These are phyloP conservation scores for Fusarium nisikadoi DNA, from an alignment of 2,329 filamentous ascomycete species.

Conservation along the genomic window DNA sequence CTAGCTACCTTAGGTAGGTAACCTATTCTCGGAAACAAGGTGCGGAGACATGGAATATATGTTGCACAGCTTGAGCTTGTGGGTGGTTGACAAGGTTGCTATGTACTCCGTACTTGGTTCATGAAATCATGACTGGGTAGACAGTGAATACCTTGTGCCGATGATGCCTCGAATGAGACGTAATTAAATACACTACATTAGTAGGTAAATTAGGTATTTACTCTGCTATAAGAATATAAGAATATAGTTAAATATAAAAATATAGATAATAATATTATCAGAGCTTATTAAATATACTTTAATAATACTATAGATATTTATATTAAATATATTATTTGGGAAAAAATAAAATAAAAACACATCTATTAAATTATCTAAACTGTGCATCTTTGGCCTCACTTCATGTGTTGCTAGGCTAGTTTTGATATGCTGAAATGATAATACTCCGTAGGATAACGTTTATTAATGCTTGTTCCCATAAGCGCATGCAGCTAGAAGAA, in stretches of 20 bases:
- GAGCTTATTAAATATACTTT: background rate
- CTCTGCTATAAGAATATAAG: background rate
- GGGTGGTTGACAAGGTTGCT: background rate
- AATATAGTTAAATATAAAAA: background rate
- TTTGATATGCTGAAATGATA: background rate
- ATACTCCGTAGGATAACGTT: background rate
- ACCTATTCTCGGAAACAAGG: background rate
- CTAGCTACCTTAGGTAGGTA: background rate
- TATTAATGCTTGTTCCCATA: background rate
- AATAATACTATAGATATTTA: background rate
- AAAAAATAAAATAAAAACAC: too few relatives aligned
- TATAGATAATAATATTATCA: background rate
- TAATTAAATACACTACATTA: too few relatives aligned
- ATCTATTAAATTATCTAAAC: background rate
- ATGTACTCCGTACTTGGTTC: background rate
- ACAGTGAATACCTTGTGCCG: fast-evolving
- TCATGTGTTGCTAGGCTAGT: background rate
- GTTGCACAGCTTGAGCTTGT: background rate
- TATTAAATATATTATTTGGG: background rate
- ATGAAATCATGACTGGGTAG: background rate
- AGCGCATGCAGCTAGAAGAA: background rate
- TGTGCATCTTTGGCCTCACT: background rate
- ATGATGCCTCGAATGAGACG: too few relatives aligned
- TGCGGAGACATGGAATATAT: background rate
- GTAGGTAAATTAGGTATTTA: background rate